Percentiles rank a stretch among this genome's conserved stretches.
These are phyloP conservation scores for Cladorrhinum sp. DNA, from an alignment of 2,329 filamentous ascomycete genomes.

Conservation along the genomic window DNA sequence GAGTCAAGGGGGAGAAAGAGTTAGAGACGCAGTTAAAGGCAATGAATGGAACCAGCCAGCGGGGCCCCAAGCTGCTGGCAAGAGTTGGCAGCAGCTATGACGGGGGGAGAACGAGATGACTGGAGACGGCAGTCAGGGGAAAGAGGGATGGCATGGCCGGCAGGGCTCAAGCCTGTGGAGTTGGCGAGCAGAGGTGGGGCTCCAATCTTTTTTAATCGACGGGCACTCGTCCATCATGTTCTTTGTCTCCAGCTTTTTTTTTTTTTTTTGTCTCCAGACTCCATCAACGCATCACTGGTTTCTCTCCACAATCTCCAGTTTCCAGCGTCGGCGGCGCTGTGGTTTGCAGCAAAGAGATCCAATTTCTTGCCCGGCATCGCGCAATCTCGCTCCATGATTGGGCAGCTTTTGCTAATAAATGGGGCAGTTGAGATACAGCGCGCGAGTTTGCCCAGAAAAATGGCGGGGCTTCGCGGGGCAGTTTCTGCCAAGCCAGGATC, in stretches of 20 bases:
- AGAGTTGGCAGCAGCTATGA: conserved; percentile 21
- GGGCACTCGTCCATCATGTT: conserved; percentile 2
- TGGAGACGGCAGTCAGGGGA: conserved; percentile 7
- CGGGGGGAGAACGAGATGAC: conserved; percentile 10
- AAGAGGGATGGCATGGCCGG: neutral
- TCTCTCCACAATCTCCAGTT: neutral
- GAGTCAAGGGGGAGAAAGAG: neutral
- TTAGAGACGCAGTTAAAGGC: neutral
- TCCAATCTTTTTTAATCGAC: neutral
- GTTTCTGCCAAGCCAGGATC: neutral
- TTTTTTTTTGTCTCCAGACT: neutral
- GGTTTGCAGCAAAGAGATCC: neutral
- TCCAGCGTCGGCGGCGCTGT: neutral
- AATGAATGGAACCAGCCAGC: neutral
- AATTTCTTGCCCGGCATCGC: conserved; percentile 5
- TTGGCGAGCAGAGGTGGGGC: conserved; percentile 6
- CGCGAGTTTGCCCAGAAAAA: conserved; percentile 1
- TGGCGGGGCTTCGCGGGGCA: neutral
- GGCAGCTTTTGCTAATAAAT: conserved; percentile 9
- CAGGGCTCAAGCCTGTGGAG: conserved; percentile 10
- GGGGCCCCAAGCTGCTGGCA: conserved; percentile 7
- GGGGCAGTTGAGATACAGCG: conserved; percentile 8
- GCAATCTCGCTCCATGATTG: conserved; percentile 19
- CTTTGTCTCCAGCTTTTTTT: neutral
- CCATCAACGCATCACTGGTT: neutral